Percentiles rank a stretch among this genome's conserved stretches.
phyloP scores from a whole-genome alignment of 345 rosid genomes.

The Brassica cretica region DNA sequence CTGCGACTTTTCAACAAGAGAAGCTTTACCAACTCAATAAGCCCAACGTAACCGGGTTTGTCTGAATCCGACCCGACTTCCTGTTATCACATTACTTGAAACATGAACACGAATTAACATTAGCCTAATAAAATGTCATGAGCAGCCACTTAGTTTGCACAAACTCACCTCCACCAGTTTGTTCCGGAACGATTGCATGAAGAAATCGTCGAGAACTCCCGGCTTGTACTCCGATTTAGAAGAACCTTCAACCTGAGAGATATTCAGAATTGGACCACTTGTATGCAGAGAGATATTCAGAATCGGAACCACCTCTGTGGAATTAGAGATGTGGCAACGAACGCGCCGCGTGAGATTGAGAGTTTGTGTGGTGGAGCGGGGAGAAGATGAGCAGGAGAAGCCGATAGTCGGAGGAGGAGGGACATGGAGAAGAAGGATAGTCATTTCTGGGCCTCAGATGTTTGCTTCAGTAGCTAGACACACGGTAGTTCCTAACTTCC shows the following conservation, averaged over 20 bases:
- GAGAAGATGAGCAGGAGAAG: constrained; percentile 23
- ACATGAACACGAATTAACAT: constrained; percentile 13
- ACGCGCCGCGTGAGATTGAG: neutral
- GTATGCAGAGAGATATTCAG: neutral
- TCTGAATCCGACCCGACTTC: constrained; percentile 95
- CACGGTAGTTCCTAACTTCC: neutral
- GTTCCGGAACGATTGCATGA: constrained; percentile 65
- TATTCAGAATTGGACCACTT: no score
- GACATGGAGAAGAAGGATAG: constrained; percentile 18
- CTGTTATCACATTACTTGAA: constrained; percentile 49
- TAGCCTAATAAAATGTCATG: constrained; percentile 15
- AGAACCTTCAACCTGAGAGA: no score
- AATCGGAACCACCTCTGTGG: constrained; percentile 26
- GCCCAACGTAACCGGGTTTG: constrained; percentile 79
- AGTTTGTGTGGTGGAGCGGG: neutral
- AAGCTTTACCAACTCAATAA: constrained; percentile 70
- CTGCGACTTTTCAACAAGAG: constrained; percentile 61
- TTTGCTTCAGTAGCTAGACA: neutral
- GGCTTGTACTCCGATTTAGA: constrained; percentile 52
- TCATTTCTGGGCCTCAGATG: constrained; percentile 28
- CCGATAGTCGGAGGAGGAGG: constrained; percentile 27
- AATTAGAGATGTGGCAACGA: constrained; percentile 28
- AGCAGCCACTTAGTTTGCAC: neutral
- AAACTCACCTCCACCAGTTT: constrained; percentile 70
- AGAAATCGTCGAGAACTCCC: constrained; percentile 55